Evolutionary conservation across 2,329 filamentous ascomycete species (phyloP).

Genomic region (Stylonectria norvegica): DNA sequence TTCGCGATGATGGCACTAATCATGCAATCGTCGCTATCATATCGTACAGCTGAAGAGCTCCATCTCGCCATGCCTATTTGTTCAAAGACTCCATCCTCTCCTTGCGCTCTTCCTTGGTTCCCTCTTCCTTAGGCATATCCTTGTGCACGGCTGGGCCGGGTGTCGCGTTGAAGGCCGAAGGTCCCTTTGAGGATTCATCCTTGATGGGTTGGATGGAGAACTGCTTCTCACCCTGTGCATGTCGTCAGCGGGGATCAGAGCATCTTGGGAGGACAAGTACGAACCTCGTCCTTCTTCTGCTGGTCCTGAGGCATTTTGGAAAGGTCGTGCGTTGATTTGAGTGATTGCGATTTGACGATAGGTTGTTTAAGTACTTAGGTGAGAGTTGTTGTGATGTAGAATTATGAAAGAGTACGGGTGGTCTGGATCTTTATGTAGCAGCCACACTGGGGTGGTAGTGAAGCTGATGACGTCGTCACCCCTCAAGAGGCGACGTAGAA

Average conservation of each 20-base stretch:
- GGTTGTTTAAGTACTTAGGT: too few relatives aligned
- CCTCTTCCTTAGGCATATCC: constrained; percentile 53
- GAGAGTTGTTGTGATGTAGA: too few relatives aligned
- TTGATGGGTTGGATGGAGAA: constrained; percentile 46
- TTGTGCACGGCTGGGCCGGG: constrained; percentile 57
- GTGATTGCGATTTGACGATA: constrained; percentile 1
- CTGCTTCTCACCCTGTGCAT: constrained; percentile 38
- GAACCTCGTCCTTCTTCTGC: constrained; percentile 31
- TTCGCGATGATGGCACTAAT: too few relatives aligned
- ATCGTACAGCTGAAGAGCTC: too few relatives aligned
- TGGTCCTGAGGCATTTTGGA: constrained; percentile 28
- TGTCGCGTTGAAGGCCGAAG: constrained; percentile 50
- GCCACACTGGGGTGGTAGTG: constrained; percentile 9
- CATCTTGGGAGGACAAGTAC: constrained; percentile 2
- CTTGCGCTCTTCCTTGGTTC: constrained; percentile 65
- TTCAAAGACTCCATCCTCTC: constrained; percentile 65
- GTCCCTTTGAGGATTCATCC: constrained; percentile 43
- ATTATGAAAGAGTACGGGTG: too few relatives aligned
- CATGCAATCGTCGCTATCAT: too few relatives aligned
- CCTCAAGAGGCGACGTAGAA: constrained; percentile 15
- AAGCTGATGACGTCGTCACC: constrained; percentile 26
- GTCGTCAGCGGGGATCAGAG: background rate
- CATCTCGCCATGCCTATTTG: too few relatives aligned
- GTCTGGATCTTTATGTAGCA: constrained; percentile 23
- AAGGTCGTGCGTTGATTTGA: constrained; percentile 7